Evolutionary conservation across 768 basidiomycete species (phyloP), one percentile per base, ranked within the genome.

Genomic region (Amanita exitialis): DNA sequence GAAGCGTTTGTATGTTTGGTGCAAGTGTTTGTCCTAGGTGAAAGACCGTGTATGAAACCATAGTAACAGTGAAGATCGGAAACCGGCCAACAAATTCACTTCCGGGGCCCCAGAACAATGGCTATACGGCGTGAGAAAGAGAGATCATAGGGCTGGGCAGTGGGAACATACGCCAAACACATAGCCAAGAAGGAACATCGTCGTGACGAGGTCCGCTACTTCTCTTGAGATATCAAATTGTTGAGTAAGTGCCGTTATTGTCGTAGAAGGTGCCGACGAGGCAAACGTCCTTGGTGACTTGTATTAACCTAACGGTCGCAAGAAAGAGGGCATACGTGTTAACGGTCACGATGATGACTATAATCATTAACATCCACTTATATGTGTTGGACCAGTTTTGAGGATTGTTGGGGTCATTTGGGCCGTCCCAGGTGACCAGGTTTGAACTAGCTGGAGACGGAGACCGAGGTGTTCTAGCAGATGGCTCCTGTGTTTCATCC

Each of bases 11-110:
- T 42, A 83, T 76, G 60, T 83, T 81, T 3, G 66, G 65, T 0
- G 80, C 79, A 7, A 83, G 70, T 0, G 79, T 76, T 65, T 81
- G 79, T 3, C 79, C 82, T 18, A 86, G 65, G 54, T 73, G 73
- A 51, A 80, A 73, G 4, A 84, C 49, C 0, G 76, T 76, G 62
- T 83, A 83, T 3, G 60, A 52, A 10, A 63, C 42, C 70, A 82
- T 77, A 0, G 80, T 66, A 18, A 74, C 39, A 16, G 74, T 46
- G 58, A 82, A 76, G 30, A 80, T 67, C 2, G 74, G 71, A 44
- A 71, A 67, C 5, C 82, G 67, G 10, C 80, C 83, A 30, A 74
- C 62, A 6, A 82, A 67, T 60, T 85, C 82, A 36, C n/a, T n/a
- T n/a, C n/a, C n/a, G n/a, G n/a, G n/a, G n/a, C n/a, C n/a, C n/a